Percentiles rank a stretch among this genome's conserved stretches.
phyloP scores from a whole-genome alignment of 1,139 yeast species.

The Candida sp. region DNA sequence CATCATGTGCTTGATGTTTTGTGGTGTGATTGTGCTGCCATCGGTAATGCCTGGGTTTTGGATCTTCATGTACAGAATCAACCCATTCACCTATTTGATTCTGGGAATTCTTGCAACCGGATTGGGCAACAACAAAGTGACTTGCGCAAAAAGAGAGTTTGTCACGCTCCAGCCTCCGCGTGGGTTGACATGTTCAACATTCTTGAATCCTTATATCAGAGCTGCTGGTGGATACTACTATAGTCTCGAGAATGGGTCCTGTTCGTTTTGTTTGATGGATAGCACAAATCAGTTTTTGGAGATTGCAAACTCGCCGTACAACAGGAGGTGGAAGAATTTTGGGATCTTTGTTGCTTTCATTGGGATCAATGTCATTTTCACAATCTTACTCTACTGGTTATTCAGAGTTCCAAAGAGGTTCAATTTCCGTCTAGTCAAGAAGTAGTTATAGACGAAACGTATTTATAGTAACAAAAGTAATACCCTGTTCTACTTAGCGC shows the following conservation, averaged over 20 bases:
- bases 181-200: slow-evolving; percentile 60
- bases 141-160: slow-evolving; percentile 30
- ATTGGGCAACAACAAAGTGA: slow-evolving; percentile 26
- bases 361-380: slow-evolving; percentile 53
- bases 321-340: slow-evolving; percentile 68
- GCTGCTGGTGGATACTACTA: slow-evolving; percentile 52
- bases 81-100: slow-evolving; percentile 69
- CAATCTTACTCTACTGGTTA: slow-evolving; percentile 68
- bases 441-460: background rate
- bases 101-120: slow-evolving; percentile 32
- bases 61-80: slow-evolving; percentile 65
- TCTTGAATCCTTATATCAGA: slow-evolving; percentile 47
- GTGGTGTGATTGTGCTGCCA: slow-evolving; percentile 36
- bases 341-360: slow-evolving; percentile 59
- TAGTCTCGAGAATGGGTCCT: slow-evolving; percentile 29
- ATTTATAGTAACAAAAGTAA: background rate
- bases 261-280: slow-evolving; percentile 56
- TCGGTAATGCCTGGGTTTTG: slow-evolving; percentile 37
- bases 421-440: background rate
- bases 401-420: slow-evolving; percentile 72
- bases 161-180: slow-evolving; percentile 36
- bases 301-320: slow-evolving; percentile 43
- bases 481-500: too few species aligned
- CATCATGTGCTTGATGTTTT: slow-evolving; percentile 36
- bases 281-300: slow-evolving; percentile 56